Conservation (phyloP, 768 basidiomycete species). For the Lactarius pseudohatsudake region DNA sequence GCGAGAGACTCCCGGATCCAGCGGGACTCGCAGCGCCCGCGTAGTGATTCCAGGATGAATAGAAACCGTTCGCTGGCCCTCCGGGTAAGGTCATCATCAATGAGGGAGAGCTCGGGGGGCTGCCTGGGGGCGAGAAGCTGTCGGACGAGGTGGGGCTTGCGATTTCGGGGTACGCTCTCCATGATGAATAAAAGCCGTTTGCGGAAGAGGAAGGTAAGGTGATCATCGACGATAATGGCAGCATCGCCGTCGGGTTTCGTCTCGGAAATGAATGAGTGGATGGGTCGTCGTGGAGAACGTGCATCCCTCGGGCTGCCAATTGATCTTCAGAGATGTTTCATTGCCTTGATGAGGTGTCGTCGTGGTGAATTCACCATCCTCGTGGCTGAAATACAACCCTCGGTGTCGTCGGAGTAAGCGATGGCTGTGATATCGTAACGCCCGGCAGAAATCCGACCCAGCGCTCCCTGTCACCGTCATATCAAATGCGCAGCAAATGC, state of each 20-base stretch:
- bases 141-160: constrained; percentile 10
- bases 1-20: constrained; percentile 4
- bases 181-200: constrained; percentile 16
- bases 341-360: not conserved
- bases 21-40: not conserved
- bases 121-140: constrained; percentile 6
- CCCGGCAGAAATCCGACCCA: not conserved
- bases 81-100: not conserved
- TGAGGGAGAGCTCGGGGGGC: not conserved
- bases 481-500: not conserved
- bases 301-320: not conserved
- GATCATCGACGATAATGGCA: constrained; percentile 7
- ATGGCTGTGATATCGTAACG: not conserved
- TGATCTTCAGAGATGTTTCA: not conserved
- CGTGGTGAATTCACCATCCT: not conserved
- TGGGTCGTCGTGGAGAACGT: not conserved
- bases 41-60: constrained; percentile 1
- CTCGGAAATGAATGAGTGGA: not conserved
- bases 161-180: not conserved
- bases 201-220: constrained; percentile 13
- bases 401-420: not conserved
- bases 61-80: not conserved
- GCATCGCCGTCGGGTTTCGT: not conserved
- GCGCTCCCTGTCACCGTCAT: not conserved
- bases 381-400: not conserved